Percentiles rank a stretch among this genome's conserved stretches.
These are phyloP conservation scores for Fusarium tjaetaba DNA, from an alignment of 2,329 filamentous ascomycete genomes.

Conservation along the genomic window DNA sequence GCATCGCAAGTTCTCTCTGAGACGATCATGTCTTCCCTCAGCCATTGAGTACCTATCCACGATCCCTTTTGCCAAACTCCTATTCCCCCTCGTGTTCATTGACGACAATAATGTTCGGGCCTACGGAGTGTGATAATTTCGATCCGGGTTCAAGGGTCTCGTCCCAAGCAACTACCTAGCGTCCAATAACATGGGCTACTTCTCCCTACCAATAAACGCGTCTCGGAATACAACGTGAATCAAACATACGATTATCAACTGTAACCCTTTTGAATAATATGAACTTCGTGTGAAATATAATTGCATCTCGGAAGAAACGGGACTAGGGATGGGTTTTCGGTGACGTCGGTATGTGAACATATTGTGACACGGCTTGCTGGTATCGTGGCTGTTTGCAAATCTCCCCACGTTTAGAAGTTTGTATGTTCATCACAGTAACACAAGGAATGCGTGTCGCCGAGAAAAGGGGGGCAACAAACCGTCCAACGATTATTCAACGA, in stretches of 20 bases:
- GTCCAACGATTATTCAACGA: background rate
- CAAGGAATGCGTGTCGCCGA: constrained; percentile 33
- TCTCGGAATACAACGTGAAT: constrained; percentile 26
- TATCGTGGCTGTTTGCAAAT: constrained; percentile 37
- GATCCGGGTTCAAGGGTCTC: constrained; percentile 22
- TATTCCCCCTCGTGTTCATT: background rate
- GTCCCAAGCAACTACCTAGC: constrained; percentile 9
- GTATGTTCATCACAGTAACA: constrained; percentile 17
- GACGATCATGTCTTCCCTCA: background rate
- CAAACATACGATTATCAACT: background rate
- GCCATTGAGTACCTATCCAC: background rate
- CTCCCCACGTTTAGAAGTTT: constrained; percentile 3
- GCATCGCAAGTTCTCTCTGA: background rate
- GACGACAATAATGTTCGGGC: background rate
- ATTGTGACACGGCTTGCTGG: constrained; percentile 12
- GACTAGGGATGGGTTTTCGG: background rate
- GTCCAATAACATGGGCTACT: background rate
- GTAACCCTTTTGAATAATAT: background rate
- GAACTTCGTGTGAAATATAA: background rate
- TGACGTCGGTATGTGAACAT: constrained; percentile 28
- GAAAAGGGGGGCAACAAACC: constrained; percentile 18
- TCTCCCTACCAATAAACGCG: constrained; percentile 28
- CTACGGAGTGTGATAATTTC: background rate
- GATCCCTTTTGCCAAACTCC: background rate
- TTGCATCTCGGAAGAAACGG: background rate